A percentile compares a stretch with the other conserved stretches of the same genome.
These are phyloP conservation scores for Agaricus sinodeliciosus DNA, from an alignment of 768 basidiomycete genomes.

Conservation along the genomic window DNA sequence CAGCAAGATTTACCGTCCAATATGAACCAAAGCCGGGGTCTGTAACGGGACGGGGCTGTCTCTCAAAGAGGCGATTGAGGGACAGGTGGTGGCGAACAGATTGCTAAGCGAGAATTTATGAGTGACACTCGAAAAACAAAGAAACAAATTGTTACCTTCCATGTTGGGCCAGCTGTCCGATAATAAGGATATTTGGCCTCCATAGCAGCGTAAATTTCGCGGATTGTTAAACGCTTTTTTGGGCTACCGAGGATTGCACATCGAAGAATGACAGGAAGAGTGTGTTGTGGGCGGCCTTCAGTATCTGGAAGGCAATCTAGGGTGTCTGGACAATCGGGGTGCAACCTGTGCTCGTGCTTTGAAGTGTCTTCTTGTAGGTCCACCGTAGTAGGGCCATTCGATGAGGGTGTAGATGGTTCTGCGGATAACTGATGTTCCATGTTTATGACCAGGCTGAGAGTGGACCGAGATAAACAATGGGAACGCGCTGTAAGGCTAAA, in stretches of 20 bases:
- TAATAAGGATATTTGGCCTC: constrained; percentile 82
- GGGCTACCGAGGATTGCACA: constrained; percentile 79
- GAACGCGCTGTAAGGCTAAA: constrained; percentile 8
- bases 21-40: constrained; percentile 86
- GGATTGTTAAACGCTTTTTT: constrained; percentile 69
- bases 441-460: constrained; percentile 23
- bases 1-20: constrained; percentile 82
- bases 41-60: constrained; percentile 74
- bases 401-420: constrained; percentile 1
- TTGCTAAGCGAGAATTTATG: constrained; percentile 44
- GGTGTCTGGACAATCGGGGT: constrained; percentile 73
- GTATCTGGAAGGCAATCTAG: constrained; percentile 76
- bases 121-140: no score
- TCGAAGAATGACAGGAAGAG: constrained; percentile 77
- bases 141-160: constrained; percentile 55
- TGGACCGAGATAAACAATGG: constrained; percentile 13
- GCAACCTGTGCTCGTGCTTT: constrained; percentile 45
- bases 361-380: constrained; percentile 10
- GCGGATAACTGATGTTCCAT: constrained; percentile 13
- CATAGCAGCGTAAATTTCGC: constrained; percentile 84
- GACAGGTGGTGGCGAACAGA: constrained; percentile 84
- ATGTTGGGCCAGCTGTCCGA: constrained; percentile 72
- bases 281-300: constrained; percentile 73
- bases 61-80: constrained; percentile 74
- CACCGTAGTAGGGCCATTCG: constrained; percentile 6